phyloP scores from a whole-genome alignment of 768 basidiomycete species.

The Phlebiopsis gigantea region DNA sequence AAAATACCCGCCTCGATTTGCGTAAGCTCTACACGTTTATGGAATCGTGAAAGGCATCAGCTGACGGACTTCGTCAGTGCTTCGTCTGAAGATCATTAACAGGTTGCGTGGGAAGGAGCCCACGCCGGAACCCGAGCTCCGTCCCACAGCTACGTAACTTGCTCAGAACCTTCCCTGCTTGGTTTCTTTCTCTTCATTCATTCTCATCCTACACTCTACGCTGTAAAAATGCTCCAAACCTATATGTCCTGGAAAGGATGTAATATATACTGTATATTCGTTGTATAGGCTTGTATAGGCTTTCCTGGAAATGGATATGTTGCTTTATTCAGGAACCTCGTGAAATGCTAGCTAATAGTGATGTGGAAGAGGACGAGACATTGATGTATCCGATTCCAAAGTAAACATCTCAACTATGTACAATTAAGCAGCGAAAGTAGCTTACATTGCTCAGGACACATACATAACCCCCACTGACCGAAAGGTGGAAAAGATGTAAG shows the following conservation, averaged over 20 bases:
- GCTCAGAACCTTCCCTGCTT: not conserved
- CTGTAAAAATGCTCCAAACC: not conserved
- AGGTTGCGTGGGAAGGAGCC: slow-evolving; percentile 51
- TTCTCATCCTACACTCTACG: not conserved
- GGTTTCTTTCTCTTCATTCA: not conserved
- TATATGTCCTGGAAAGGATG: slow-evolving; percentile 2
- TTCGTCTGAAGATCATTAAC: slow-evolving; percentile 56
- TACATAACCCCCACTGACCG: slow-evolving; percentile 4
- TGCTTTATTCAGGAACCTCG: not conserved
- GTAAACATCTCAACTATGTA: not conserved
- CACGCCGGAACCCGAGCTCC: slow-evolving; percentile 43
- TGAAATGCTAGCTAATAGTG: not conserved
- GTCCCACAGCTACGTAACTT: not conserved
- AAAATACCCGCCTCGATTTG: slow-evolving; percentile 52
- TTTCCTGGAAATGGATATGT: not conserved
- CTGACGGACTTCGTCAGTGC: slow-evolving; percentile 32
- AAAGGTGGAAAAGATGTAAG: not conserved
- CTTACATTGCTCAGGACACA: slow-evolving; percentile 5
- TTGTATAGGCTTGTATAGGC: not conserved
- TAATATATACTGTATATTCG: slow-evolving; percentile 7
- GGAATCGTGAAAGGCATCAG: not conserved
- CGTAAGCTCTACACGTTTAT: not conserved
- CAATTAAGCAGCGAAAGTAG: slow-evolving; percentile 7
- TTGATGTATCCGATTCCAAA: not conserved
- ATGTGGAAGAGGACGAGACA: not conserved